A percentile compares a stretch with the other conserved stretches of the same genome.
These are phyloP conservation scores for Dactylellina leptospora DNA, from an alignment of 2,329 filamentous ascomycete genomes.

Conservation along the genomic window DNA sequence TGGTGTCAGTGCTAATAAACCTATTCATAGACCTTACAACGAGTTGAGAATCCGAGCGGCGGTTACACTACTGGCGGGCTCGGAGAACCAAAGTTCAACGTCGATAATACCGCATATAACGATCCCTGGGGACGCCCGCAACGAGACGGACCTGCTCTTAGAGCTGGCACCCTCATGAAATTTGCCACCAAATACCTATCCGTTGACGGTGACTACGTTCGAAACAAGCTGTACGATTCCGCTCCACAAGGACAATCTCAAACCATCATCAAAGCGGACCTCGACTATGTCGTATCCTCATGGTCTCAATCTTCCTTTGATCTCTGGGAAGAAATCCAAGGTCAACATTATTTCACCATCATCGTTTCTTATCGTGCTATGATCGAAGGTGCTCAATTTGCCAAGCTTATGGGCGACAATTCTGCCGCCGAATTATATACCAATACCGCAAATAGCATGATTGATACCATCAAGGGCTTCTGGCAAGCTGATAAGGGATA, in stretches of 20 bases:
- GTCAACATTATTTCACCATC: conserved; percentile 77
- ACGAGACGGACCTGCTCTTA: conserved; percentile 61
- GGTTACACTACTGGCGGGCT: conserved; percentile 58
- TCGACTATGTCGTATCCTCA: conserved; percentile 62
- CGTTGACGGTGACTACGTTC: conserved; percentile 57
- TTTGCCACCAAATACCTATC: conserved; percentile 61
- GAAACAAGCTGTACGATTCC: conserved; percentile 59
- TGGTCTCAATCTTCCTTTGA: conserved; percentile 63
- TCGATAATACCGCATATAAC: conserved; percentile 60
- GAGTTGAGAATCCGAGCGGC: conserved; percentile 60
- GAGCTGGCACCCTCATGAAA: conserved; percentile 61
- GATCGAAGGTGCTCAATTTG: conserved; percentile 70
- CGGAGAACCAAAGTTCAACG: conserved; percentile 62
- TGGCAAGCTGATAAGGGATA: conserved; percentile 72
- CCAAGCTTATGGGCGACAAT: conserved; percentile 69
- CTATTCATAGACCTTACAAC: conserved; percentile 57
- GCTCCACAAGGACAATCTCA: conserved; percentile 59
- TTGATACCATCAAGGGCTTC: conserved; percentile 78
- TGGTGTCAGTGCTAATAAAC: conserved; percentile 56
- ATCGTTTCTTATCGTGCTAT: conserved; percentile 73
- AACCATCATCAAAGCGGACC: conserved; percentile 62
- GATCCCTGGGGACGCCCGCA: conserved; percentile 62
- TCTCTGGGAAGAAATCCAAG: conserved; percentile 63
- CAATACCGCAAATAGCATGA: conserved; percentile 71
- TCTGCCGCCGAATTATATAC: conserved; percentile 66